phyloP scores from a whole-genome alignment of 2,329 filamentous ascomycete genomes.

The Colletotrichum liriopes region DNA sequence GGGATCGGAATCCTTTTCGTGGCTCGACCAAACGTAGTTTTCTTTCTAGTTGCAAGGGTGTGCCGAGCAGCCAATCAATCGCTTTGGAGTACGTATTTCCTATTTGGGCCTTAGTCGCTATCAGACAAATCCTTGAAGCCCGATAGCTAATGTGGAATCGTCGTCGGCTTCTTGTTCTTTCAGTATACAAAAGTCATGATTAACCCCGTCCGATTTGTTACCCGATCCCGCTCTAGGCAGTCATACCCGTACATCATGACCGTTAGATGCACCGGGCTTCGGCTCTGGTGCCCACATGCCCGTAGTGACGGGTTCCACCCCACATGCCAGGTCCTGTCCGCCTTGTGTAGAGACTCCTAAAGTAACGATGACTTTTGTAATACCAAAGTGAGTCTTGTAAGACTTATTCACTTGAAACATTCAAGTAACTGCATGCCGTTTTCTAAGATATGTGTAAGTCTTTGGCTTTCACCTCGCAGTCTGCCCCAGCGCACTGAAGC shows the following conservation, averaged over 20 bases:
- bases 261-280: no score
- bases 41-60: no score
- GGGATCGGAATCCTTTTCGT: not conserved
- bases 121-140: no score
- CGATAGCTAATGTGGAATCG: no score
- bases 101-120: not conserved
- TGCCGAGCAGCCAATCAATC: slow-evolving; percentile 1
- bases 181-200: not conserved
- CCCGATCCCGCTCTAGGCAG: not conserved
- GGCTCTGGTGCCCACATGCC: not conserved
- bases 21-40: not conserved
- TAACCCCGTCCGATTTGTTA: no score
- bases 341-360: not conserved
- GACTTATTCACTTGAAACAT: no score
- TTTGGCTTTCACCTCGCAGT: no score
- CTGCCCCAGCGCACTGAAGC: no score
- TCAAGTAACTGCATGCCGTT: no score
- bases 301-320: not conserved
- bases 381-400: no score
- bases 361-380: not conserved
- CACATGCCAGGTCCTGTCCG: not conserved
- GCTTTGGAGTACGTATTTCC: slow-evolving; percentile 3
- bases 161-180: not conserved
- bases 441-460: no score
- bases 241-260: not conserved